phyloP scores from a whole-genome alignment of 2,329 filamentous ascomycete species.

The Colletotrichum cordylinicola region DNA sequence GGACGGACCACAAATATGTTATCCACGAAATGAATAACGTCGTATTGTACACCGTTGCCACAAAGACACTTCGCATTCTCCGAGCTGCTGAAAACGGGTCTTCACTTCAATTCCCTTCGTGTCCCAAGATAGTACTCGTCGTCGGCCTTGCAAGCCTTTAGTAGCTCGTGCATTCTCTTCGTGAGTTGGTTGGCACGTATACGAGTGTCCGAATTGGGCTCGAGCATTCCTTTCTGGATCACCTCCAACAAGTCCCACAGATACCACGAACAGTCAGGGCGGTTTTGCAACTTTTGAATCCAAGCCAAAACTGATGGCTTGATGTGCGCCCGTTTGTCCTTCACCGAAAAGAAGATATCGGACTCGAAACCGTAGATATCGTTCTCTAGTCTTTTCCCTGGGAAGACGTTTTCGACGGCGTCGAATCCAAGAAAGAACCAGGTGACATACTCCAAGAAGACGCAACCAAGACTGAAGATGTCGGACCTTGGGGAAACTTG shows the following conservation, averaged over 20 bases:
- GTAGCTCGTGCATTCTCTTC: neutral
- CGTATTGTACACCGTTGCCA: too few species aligned
- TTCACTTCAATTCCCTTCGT: neutral
- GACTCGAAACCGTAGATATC: constrained; percentile 1
- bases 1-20: too few species aligned
- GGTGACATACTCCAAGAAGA: constrained; percentile 40
- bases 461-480: constrained; percentile 40
- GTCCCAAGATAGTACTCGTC: neutral
- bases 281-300: neutral
- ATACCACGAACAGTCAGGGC: neutral
- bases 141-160: neutral
- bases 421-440: constrained; percentile 34
- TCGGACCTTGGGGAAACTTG: constrained; percentile 30
- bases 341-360: constrained; percentile 1
- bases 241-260: neutral
- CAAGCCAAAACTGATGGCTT: neutral
- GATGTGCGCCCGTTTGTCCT: neutral
- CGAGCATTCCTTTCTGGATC: neutral
- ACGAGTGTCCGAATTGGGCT: neutral
- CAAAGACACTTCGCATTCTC: too few species aligned
- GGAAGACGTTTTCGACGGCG: constrained; percentile 19
- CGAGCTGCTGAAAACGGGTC: too few species aligned
- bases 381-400: neutral
- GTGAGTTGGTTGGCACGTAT: neutral
- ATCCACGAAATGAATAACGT: too few species aligned